Conservation (phyloP, 2,329 filamentous ascomycete species). For the Teratosphaeria epicoccoides region DNA sequence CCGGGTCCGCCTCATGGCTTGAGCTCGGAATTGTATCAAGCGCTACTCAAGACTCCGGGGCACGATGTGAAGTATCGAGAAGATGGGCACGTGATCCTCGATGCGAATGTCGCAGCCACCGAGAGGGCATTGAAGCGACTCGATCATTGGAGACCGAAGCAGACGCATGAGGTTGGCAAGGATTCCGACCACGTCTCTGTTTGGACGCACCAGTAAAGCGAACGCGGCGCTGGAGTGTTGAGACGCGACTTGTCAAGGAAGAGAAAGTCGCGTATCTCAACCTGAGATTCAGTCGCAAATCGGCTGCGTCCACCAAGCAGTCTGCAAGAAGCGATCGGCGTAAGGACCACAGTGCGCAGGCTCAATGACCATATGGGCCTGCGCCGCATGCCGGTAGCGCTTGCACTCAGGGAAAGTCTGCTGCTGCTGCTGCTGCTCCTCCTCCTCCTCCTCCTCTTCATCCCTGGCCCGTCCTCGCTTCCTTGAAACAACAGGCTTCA, state of each 20-base stretch:
- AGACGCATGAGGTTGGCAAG: slow-evolving; percentile 47
- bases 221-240: background rate
- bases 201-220: slow-evolving; percentile 30
- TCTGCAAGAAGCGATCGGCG: slow-evolving; percentile 7
- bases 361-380: slow-evolving; percentile 5
- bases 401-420: background rate
- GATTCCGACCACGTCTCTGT: slow-evolving; percentile 40
- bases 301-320: slow-evolving; percentile 10
- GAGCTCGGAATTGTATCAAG: slow-evolving; percentile 58
- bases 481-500: background rate
- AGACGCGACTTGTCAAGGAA: background rate
- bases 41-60: slow-evolving; percentile 60
- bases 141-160: slow-evolving; percentile 45
- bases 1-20: slow-evolving; percentile 66
- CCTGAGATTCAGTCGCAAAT: slow-evolving; percentile 5
- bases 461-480: slow-evolving; percentile 6
- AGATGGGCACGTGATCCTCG: slow-evolving; percentile 37
- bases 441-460: slow-evolving; percentile 6
- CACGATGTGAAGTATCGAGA: slow-evolving; percentile 53
- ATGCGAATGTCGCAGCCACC: slow-evolving; percentile 31
- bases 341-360: slow-evolving; percentile 4
- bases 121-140: slow-evolving; percentile 35
- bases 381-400: slow-evolving; percentile 2
- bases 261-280: background rate
- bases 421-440: background rate